These are phyloP conservation scores for Pseudopyrenochaeta lycopersici DNA, from an alignment of 2,329 filamentous ascomycete genomes.

Conservation along the genomic window DNA sequence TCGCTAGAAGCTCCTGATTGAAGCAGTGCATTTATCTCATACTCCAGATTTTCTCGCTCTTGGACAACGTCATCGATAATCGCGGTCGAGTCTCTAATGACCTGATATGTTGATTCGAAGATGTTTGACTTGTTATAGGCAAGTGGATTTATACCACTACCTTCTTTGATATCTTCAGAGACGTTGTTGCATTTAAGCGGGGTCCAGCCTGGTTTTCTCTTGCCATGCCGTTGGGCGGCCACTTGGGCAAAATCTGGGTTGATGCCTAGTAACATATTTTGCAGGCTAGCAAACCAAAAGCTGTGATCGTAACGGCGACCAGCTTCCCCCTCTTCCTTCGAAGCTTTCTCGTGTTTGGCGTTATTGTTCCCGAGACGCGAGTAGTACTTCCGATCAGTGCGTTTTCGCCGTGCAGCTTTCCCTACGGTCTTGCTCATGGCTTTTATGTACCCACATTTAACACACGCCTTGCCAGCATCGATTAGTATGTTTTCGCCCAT, in stretches of 20 bases:
- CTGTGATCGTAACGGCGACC: conserved; percentile 13
- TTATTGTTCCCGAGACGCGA: background rate
- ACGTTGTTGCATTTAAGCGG: conserved; percentile 32
- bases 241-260: conserved; percentile 19
- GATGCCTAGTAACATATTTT: conserved; percentile 4
- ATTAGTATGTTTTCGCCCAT: background rate
- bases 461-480: background rate
- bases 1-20: background rate
- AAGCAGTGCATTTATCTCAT: background rate
- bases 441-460: background rate
- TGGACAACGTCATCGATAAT: conserved; percentile 7
- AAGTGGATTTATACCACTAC: conserved; percentile 15
- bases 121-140: conserved; percentile 22
- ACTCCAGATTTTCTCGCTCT: background rate
- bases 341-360: background rate
- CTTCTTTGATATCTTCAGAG: conserved; percentile 18
- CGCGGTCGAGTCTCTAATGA: conserved; percentile 11
- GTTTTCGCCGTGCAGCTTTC: conserved; percentile 10
- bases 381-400: conserved; percentile 7
- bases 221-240: conserved; percentile 10
- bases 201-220: conserved; percentile 18
- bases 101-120: conserved; percentile 10
- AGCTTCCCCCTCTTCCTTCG: conserved; percentile 12
- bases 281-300: background rate
- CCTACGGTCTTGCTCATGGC: background rate